Conservation (phyloP, 331 rosid genomes). For the Acacia concinna region DNA sequence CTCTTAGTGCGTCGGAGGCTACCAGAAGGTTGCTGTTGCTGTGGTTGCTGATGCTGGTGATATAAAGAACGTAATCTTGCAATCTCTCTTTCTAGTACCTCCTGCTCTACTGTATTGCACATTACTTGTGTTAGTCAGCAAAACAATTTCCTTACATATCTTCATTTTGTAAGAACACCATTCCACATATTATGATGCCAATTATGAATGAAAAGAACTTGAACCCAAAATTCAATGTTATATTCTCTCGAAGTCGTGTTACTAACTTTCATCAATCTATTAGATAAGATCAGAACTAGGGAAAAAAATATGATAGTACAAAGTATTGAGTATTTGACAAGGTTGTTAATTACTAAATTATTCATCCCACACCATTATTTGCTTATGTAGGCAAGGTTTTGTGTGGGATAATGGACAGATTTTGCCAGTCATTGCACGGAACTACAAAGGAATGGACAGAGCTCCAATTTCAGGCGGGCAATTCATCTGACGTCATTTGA, state of each 20-base stretch:
- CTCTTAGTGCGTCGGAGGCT: slow-evolving; percentile 69
- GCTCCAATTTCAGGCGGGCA: not conserved
- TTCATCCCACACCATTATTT: not conserved
- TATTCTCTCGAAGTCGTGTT: not conserved
- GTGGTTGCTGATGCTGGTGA: slow-evolving; percentile 62
- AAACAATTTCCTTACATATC: slow-evolving; percentile 19
- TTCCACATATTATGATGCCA: slow-evolving; percentile 10
- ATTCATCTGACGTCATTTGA: not conserved
- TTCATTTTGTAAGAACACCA: not conserved
- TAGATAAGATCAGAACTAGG: not conserved
- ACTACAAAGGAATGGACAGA: not conserved
- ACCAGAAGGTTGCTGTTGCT: slow-evolving; percentile 50
- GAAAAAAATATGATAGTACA: not conserved
- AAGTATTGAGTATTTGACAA: not conserved
- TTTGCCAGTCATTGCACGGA: not conserved
- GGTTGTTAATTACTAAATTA: slow-evolving; percentile 2
- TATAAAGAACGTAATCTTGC: slow-evolving; percentile 68
- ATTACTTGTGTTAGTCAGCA: slow-evolving; percentile 26
- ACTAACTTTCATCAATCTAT: not conserved
- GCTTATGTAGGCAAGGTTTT: not conserved
- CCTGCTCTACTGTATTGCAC: slow-evolving; percentile 81
- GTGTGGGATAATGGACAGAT: not conserved
- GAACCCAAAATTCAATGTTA: not conserved
- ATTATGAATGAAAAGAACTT: slow-evolving; percentile 9
- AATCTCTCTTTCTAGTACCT: slow-evolving; percentile 90